Conservation (phyloP, 257 asterid genomes). For the Capsicum baccatum region DNA sequence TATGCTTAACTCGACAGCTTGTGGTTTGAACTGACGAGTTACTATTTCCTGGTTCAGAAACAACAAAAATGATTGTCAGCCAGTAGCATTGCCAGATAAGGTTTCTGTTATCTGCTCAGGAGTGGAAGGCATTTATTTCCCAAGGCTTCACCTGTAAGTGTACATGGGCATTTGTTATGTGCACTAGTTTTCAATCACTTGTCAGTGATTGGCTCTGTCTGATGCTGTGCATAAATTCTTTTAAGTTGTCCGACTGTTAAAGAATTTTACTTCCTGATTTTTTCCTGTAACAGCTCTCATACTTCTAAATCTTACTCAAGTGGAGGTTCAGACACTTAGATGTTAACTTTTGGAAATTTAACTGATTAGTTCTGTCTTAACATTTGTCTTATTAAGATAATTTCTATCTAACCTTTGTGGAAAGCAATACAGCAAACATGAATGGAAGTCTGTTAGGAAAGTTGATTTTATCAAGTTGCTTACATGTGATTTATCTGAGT, state of each 20-base stretch:
- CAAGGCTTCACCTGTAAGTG: conserved; percentile 93
- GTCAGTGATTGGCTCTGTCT: conserved; percentile 4
- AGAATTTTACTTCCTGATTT: neutral
- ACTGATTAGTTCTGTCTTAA: conserved; percentile 20
- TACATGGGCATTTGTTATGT: conserved; percentile 1
- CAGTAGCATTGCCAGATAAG: conserved; percentile 64
- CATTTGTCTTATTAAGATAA: neutral
- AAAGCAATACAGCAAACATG: conserved; percentile 7
- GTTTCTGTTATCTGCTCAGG: conserved; percentile 85
- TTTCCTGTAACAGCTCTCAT: neutral
- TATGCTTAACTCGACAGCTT: conserved; percentile 19
- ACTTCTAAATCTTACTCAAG: neutral
- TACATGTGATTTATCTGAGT: neutral
- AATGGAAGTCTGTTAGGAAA: neutral
- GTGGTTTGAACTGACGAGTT: conserved; percentile 32
- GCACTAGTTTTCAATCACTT: neutral
- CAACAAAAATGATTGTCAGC: conserved; percentile 61
- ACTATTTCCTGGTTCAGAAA: conserved; percentile 57
- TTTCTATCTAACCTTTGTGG: neutral
- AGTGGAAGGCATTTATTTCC: conserved; percentile 90
- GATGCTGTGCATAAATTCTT: conserved; percentile 20
- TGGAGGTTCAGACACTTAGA: neutral
- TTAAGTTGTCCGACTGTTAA: neutral
- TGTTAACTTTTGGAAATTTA: neutral
- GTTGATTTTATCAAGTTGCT: neutral